phyloP scores from a whole-genome alignment of 1,284 basidiomycete genomes.

The Anthracocystis walkeri region DNA sequence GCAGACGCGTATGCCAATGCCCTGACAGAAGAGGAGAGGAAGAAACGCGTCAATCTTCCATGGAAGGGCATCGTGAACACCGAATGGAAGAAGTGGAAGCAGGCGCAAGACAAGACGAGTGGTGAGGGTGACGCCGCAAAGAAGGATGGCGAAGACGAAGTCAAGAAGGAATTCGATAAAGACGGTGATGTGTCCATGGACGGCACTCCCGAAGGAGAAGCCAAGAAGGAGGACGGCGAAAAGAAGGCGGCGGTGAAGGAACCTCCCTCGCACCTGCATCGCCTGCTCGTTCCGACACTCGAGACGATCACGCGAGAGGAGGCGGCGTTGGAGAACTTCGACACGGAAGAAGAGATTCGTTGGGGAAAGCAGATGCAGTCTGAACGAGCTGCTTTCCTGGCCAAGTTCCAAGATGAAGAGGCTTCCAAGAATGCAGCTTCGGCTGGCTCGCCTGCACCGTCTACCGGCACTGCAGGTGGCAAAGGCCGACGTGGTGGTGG shows the following conservation, averaged over 20 bases:
- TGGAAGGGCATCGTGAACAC: constrained; percentile 63
- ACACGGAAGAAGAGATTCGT: constrained; percentile 63
- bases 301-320: constrained; percentile 35
- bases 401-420: constrained; percentile 64
- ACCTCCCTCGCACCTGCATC: constrained; percentile 51
- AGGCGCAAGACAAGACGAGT: constrained; percentile 28
- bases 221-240: constrained; percentile 18
- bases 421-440: constrained; percentile 47
- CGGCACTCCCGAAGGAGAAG: constrained; percentile 10
- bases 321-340: constrained; percentile 59
- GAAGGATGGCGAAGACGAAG: constrained; percentile 14
- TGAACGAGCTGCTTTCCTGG: constrained; percentile 61
- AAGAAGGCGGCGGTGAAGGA: constrained; percentile 20
- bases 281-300: constrained; percentile 55
- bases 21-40: constrained; percentile 38
- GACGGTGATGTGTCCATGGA: constrained; percentile 45
- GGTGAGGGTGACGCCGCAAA: constrained; percentile 20
- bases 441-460: constrained; percentile 38
- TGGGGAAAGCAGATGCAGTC: constrained; percentile 67
- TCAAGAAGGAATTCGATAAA: constrained; percentile 35
- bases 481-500: constrained; percentile 27
- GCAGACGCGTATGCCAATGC: constrained; percentile 41
- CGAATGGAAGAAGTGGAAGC: constrained; percentile 55
- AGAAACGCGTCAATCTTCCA: constrained; percentile 40
- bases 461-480: constrained; percentile 29